These are phyloP conservation scores for Pythium vanterpoolii DNA, from an alignment of 352 stramenopile genomes.

Conservation along the genomic window DNA sequence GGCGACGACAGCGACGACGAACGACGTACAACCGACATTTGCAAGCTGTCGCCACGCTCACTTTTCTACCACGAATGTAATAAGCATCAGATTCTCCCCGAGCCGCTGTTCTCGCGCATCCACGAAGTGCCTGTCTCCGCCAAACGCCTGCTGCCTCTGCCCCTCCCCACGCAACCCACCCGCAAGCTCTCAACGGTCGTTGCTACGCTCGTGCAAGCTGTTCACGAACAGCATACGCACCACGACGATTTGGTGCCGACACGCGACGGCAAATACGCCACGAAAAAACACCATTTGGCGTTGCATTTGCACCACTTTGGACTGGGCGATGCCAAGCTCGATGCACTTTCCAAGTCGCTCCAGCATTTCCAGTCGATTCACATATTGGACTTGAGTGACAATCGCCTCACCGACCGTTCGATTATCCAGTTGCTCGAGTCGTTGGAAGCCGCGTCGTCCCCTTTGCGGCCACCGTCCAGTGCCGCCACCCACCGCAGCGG, in stretches of 20 bases:
- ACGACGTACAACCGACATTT: conserved; percentile 17
- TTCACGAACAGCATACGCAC: conserved; percentile 28
- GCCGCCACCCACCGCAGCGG: neutral
- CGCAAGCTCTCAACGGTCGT: conserved; percentile 25
- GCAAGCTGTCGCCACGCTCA: conserved; percentile 54
- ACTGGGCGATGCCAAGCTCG: conserved; percentile 55
- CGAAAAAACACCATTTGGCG: conserved; percentile 44
- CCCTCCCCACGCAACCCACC: neutral
- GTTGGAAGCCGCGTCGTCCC: conserved; percentile 25
- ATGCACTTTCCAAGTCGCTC: conserved; percentile 52
- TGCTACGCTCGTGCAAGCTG: conserved; percentile 33
- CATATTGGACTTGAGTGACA: conserved; percentile 61
- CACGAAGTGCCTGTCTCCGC: conserved; percentile 29
- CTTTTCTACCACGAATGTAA: conserved; percentile 67
- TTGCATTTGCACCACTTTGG: conserved; percentile 72
- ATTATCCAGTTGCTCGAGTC: conserved; percentile 61
- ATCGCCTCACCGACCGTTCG: conserved; percentile 58
- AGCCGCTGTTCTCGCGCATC: conserved; percentile 72
- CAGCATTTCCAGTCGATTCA: conserved; percentile 57
- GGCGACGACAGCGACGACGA: conserved; percentile 14
- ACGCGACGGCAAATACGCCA: conserved; percentile 20
- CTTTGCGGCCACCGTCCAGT: neutral
- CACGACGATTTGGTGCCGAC: conserved; percentile 29
- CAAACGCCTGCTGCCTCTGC: conserved; percentile 5
- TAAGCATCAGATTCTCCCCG: conserved; percentile 52